phyloP scores from a whole-genome alignment of 2,329 filamentous ascomycete genomes.

The Leptoxyphium fumago region DNA sequence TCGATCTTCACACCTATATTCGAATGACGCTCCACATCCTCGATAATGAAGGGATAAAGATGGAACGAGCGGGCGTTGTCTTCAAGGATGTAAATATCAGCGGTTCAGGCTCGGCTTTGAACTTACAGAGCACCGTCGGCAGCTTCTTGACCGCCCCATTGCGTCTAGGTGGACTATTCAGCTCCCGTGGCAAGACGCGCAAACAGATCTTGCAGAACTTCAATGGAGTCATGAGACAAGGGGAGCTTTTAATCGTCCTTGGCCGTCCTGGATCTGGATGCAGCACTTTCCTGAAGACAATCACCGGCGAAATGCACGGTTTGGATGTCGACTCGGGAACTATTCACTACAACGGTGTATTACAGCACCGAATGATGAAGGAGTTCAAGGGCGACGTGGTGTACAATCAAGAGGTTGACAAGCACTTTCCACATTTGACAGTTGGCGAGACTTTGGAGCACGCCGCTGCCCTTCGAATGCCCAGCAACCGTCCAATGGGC shows the following conservation, averaged over 20 bases:
- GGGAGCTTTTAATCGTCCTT: conserved; percentile 34
- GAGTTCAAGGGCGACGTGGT: conserved; percentile 32
- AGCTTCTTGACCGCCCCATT: conserved; percentile 45
- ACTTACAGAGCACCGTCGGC: conserved; percentile 53
- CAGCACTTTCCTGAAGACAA: conserved; percentile 47
- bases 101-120: conserved; percentile 51
- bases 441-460: conserved; percentile 43
- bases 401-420: conserved; percentile 34
- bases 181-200: conserved; percentile 29
- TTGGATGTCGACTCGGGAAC: conserved; percentile 38
- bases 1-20: conserved; percentile 40
- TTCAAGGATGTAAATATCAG: conserved; percentile 53
- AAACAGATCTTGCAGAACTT: conserved; percentile 43
- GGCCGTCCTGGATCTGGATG: conserved; percentile 43
- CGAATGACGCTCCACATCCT: conserved; percentile 35
- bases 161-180: conserved; percentile 41
- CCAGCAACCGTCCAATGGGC: conserved; percentile 24
- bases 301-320: conserved; percentile 46
- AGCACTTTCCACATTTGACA: conserved; percentile 43
- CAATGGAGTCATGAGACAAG: conserved; percentile 36
- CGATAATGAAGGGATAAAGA: conserved; percentile 40
- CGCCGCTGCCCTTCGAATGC: conserved; percentile 38
- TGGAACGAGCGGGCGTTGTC: conserved; percentile 42
- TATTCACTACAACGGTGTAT: conserved; percentile 48
- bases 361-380: conserved; percentile 28